Evolutionary conservation across 169 alveolate genomes (phyloP), one percentile per base, ranked within the genome.

Genomic region (Theileria equi): DNA sequence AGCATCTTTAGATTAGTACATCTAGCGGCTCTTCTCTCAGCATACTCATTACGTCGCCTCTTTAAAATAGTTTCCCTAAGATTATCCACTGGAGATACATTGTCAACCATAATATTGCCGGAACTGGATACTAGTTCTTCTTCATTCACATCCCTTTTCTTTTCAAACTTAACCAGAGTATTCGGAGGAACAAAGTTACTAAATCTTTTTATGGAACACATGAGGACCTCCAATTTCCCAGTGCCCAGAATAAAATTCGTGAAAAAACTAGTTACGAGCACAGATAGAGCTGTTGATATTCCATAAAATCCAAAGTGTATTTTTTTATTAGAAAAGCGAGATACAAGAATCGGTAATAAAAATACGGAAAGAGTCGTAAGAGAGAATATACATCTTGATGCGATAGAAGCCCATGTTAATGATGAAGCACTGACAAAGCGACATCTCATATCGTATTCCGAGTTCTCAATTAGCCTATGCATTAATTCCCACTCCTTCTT

Each of bases 341-440:
- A 34, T 7, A n/a, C 13, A 23, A 36, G n/a, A n/a, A 55, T 16
- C 13, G 66, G 66, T 1, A 52, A n/a, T 4, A 68, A 47, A 2
- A 59, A 19, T 8, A 54, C 57, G 25, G 38, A 21, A 19, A 68
- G 44, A 25, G 52, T 43, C 63, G 49, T 59, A 16, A 32, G 0
- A 2, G 40, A 49, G 8, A 38, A 17, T 25, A 41, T 6, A 10
- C 55, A 35, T 31, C 60, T 69, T 17, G 61, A 69, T 11, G 49
- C 44, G 32, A 69, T 19, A 29, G 60, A 34, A 1, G 74, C 64
- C 82, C 82, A 70, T 23, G 82, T 25, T 28, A 58, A 49, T 8
- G 48, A 17, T 19, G 76, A 50, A n/a, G n/a, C n/a, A n/a, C n/a
- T n/a, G n/a, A 65, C 43, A 31, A 70, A 70, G 2, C 65, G 26